A percentile compares a stretch with the other conserved stretches of the same genome.
These are phyloP conservation scores for Clavariopsis aquatica DNA, from an alignment of 495 filamentous ascomycete species.

Conservation along the genomic window DNA sequence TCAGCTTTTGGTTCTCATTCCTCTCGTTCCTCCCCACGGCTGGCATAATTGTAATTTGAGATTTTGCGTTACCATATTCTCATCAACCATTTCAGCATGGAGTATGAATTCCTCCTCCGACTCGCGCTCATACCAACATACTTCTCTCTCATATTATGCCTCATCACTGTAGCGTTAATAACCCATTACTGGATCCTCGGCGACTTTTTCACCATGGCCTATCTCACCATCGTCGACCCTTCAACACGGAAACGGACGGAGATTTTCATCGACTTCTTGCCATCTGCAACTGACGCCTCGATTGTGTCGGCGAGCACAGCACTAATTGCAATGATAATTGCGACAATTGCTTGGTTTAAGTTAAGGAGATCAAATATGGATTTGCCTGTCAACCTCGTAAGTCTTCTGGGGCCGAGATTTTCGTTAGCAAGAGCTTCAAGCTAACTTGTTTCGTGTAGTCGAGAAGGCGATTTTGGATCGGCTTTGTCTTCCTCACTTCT, in stretches of 20 bases:
- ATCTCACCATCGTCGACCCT: background rate
- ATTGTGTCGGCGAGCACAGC: background rate
- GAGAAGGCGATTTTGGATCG: background rate
- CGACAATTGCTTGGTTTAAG: background rate
- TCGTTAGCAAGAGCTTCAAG: background rate
- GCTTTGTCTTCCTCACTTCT: background rate
- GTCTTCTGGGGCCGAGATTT: background rate
- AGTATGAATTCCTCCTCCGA: background rate
- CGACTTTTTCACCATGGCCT: background rate
- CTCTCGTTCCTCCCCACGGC: background rate
- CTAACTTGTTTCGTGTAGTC: background rate
- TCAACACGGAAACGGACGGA: background rate
- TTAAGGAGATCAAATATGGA: background rate
- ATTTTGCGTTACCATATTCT: background rate
- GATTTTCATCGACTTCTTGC: background rate
- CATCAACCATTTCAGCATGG: background rate
- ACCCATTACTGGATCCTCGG: slow-evolving; percentile 4
- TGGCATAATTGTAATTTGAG: background rate
- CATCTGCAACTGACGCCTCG: background rate
- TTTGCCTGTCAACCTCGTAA: background rate
- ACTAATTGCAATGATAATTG: background rate
- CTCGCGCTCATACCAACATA: background rate
- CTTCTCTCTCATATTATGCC: background rate
- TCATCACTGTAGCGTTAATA: background rate
- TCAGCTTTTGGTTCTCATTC: background rate